phyloP scores from a whole-genome alignment of 495 filamentous ascomycete species.

The Neurospora sp. region DNA sequence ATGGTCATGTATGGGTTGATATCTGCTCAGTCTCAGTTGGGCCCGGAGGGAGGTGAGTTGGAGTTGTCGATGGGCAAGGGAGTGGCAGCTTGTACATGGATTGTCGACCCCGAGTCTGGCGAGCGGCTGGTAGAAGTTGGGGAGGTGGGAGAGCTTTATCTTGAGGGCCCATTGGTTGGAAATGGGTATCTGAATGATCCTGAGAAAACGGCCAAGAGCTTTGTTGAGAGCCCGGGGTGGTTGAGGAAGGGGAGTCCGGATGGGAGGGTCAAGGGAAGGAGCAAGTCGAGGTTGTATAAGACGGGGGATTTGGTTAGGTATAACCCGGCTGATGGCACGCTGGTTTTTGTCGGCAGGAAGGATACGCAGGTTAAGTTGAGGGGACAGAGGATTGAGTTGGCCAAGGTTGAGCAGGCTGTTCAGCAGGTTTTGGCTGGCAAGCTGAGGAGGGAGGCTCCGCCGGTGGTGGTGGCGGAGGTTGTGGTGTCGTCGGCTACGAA shows the following conservation, averaged over 20 bases:
- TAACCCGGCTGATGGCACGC: constrained; percentile 24
- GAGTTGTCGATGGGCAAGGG: background rate
- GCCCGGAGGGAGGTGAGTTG: no score
- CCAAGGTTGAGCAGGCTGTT: constrained; percentile 21
- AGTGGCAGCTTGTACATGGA: constrained; percentile 24
- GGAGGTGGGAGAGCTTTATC: constrained; percentile 64
- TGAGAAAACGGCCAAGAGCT: constrained; percentile 44
- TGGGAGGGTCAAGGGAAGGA: background rate
- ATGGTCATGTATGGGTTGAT: background rate
- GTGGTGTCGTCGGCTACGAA: constrained; percentile 13
- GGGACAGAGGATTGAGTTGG: constrained; percentile 30
- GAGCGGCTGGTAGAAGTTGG: constrained; percentile 54
- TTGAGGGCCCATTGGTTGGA: constrained; percentile 47
- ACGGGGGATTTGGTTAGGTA: constrained; percentile 48
- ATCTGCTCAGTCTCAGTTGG: no score
- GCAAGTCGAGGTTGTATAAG: constrained; percentile 23
- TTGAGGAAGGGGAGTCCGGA: background rate
- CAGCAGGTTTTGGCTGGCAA: constrained; percentile 3
- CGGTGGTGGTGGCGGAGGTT: constrained; percentile 20
- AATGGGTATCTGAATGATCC: constrained; percentile 64
- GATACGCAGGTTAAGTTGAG: constrained; percentile 34
- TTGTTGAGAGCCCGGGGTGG: constrained; percentile 22
- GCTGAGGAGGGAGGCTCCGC: background rate
- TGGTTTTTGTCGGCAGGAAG: constrained; percentile 24
- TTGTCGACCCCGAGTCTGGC: constrained; percentile 51